These are phyloP conservation scores for Magnaporthales sp. DNA, from an alignment of 2,329 filamentous ascomycete genomes.

Conservation along the genomic window DNA sequence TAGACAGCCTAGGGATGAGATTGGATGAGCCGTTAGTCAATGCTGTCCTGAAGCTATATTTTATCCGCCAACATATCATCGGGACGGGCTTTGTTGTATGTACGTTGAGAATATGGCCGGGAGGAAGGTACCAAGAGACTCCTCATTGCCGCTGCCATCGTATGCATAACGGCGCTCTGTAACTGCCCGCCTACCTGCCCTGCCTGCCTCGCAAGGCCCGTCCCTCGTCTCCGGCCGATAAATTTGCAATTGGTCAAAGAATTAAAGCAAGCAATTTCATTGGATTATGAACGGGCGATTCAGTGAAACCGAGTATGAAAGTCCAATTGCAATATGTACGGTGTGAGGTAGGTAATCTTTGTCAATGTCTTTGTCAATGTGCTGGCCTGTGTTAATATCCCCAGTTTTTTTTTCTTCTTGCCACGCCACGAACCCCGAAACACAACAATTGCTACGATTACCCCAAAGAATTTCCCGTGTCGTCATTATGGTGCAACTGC, in stretches of 20 bases:
- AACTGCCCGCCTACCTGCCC: not conserved
- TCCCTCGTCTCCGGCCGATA: not conserved
- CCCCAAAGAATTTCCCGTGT: not conserved
- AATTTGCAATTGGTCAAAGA: not conserved
- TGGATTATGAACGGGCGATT: not conserved
- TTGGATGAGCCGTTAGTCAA: not conserved
- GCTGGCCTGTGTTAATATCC: not conserved
- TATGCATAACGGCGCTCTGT: not conserved
- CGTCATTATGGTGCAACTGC: not conserved
- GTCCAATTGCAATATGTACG: not conserved
- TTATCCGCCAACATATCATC: not conserved
- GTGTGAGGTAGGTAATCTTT: not conserved
- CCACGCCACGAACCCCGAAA: not conserved
- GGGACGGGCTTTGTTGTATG: not conserved
- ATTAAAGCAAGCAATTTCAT: not conserved
- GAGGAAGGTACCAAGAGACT: not conserved
- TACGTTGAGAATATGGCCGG: conserved; percentile 1
- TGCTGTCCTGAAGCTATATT: not conserved
- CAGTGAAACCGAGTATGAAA: not conserved
- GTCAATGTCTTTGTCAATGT: too few species aligned
- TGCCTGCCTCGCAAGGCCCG: conserved; percentile 1
- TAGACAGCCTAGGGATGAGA: not conserved
- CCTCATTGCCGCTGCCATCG: conserved; percentile 5
- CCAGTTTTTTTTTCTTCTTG: not conserved
- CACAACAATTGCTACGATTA: not conserved